Evolutionary conservation across 1,284 basidiomycete species (phyloP), one percentile per base, ranked within the genome.

Genomic region (Agaricales sp.): DNA sequence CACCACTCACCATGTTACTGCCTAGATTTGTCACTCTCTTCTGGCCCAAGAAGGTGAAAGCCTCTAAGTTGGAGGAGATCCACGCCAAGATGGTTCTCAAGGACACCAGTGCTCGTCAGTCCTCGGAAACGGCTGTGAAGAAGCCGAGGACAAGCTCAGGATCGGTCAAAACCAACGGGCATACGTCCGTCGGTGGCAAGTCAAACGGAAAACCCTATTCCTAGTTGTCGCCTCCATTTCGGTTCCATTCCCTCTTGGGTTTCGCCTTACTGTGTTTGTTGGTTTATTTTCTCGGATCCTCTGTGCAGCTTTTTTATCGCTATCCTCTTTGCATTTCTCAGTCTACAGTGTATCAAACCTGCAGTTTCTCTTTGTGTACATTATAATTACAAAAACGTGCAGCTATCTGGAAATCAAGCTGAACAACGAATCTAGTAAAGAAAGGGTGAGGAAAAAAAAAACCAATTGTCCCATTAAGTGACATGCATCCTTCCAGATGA

Each of bases 41-140:
- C 70, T 98, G 94, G 94, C 94, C 94, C 2, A 91, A 94, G 69
- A 91, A 94, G 67, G 92, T 95, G 55, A 92, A 89, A 63, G 90
- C 91, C 12, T 80, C 78, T 16, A 93, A 94, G 65, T 70, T 95
- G 39, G 88, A 93, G 65, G 90, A 92, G 60, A 94, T 95, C 41
- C 91, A 94, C 59, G 85, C 87, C 14, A 94, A 94, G 69, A 90
- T 95, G 82, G 87, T 91, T 52, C 83, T 84, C 74, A 88, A 89
- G 63, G 73, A 74, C 44, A 76, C 79, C 14, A 67, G 76, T 50
- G 64, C 70, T 20, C 63, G 70, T 49, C 64, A 71, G 26, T 71
- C 73, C 45, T 63, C 58, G 8, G 44, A 26, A 38, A 66, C 59
- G 51, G 59, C 68, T 13, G 56, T 63, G 52, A 82, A 81, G 67